Evolutionary conservation across 2,329 filamentous ascomycete species (phyloP).

Genomic region (Lecanicillium sp.): DNA sequence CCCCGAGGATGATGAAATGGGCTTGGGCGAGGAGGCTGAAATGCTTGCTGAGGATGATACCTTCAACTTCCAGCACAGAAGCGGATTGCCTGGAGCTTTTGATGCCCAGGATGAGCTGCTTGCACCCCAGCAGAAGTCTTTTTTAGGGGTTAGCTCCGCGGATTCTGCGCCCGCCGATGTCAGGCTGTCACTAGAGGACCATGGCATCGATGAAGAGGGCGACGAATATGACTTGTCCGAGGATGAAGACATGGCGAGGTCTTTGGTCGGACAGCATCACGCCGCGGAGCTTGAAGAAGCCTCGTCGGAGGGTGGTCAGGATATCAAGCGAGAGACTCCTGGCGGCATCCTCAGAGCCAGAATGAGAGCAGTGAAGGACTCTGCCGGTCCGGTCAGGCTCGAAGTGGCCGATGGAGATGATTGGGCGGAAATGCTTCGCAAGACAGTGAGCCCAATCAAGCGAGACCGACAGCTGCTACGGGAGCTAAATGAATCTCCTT

Average conservation of each 20-base stretch:
- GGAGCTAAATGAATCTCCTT: conserved; percentile 49
- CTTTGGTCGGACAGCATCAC: conserved; percentile 64
- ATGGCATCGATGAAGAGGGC: conserved; percentile 48
- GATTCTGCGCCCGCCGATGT: conserved; percentile 61
- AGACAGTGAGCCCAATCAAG: conserved; percentile 90
- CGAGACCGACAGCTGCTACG: conserved; percentile 71
- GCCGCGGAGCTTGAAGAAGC: conserved; percentile 65
- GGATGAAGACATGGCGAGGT: conserved; percentile 69
- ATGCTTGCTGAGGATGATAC: conserved; percentile 38
- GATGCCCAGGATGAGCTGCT: conserved; percentile 50
- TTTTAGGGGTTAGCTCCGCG: conserved; percentile 90
- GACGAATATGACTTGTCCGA: conserved; percentile 70
- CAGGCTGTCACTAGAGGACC: conserved; percentile 54
- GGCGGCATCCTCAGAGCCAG: conserved; percentile 56
- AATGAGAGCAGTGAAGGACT: conserved; percentile 55
- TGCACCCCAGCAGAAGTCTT: conserved; percentile 58
- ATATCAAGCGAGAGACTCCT: conserved; percentile 39
- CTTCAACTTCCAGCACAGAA: conserved; percentile 45
- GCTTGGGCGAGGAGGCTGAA: conserved; percentile 20
- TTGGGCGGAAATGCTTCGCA: conserved; percentile 90
- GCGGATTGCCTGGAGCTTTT: conserved; percentile 71
- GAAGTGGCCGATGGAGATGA: conserved; percentile 66
- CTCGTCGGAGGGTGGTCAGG: conserved; percentile 45
- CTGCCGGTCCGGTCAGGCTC: conserved; percentile 48
- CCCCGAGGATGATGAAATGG: conserved; percentile 21